Evolutionary conservation across 306 rosid species (phyloP).

Genomic region (Gynostemma pentaphyllum): DNA sequence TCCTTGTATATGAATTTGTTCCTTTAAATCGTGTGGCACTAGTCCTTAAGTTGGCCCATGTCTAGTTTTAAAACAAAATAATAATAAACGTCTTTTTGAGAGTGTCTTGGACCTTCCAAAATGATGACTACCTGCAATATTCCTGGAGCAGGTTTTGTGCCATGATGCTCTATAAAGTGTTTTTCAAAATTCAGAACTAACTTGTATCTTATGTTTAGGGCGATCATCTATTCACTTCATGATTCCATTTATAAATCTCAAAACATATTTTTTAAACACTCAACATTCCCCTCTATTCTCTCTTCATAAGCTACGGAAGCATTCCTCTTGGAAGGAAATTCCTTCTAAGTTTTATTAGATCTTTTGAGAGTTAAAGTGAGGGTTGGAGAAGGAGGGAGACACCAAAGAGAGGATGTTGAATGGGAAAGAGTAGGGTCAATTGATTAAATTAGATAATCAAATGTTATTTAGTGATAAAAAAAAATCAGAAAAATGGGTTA

Average conservation of each 20-base stretch:
- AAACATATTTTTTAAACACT: background rate
- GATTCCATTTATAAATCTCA: too few species aligned
- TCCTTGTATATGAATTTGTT: too few species aligned
- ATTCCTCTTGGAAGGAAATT: background rate
- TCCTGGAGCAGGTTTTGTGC: background rate
- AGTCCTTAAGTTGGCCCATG: too few species aligned
- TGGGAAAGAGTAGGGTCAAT: background rate
- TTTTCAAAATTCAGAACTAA: background rate
- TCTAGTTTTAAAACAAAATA: too few species aligned
- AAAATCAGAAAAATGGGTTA: background rate
- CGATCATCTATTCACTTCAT: background rate
- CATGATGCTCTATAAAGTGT: background rate
- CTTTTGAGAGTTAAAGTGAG: background rate
- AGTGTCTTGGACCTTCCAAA: background rate
- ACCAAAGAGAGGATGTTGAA: background rate
- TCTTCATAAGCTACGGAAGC: background rate
- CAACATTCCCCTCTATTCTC: background rate
- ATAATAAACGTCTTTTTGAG: background rate
- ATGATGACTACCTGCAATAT: background rate
- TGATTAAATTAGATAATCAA: background rate
- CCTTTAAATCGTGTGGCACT: too few species aligned
- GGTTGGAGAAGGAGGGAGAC: background rate
- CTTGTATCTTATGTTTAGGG: background rate
- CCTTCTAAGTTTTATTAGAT: background rate
- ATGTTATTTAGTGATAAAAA: background rate